Evolutionary conservation across 257 asterid genomes (phyloP).

Genomic region (Fraxinus americana): DNA sequence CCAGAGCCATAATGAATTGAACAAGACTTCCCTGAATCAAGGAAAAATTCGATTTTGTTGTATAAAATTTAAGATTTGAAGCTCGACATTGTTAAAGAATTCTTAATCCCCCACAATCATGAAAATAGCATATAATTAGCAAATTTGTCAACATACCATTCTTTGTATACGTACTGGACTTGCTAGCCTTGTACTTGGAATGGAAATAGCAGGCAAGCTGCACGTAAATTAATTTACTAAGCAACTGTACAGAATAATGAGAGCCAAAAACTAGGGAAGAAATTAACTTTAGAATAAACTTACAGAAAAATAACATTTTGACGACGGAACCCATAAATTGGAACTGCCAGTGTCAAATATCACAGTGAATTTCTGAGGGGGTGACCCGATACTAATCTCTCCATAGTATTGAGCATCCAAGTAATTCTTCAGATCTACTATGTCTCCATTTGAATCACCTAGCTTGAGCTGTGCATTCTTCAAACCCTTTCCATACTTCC

Average conservation of each 20-base stretch:
- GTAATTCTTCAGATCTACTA: conserved; percentile 70
- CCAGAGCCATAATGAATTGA: conserved; percentile 88
- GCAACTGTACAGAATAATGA: background rate
- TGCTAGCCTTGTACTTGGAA: conserved; percentile 68
- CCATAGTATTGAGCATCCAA: conserved; percentile 96
- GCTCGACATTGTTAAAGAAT: background rate
- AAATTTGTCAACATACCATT: conserved; percentile 52
- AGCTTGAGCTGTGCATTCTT: conserved; percentile 39
- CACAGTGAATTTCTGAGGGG: conserved; percentile 88
- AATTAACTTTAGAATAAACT: conserved; percentile 36
- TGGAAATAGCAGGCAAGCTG: conserved; percentile 95
- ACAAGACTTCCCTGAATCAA: conserved; percentile 63
- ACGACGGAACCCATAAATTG: conserved; percentile 95
- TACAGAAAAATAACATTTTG: conserved; percentile 90
- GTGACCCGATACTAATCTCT: conserved; percentile 83
- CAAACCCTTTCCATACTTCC: conserved; percentile 37
- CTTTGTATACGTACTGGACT: conserved; percentile 65
- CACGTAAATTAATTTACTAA: conserved; percentile 4
- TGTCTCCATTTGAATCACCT: conserved; percentile 52
- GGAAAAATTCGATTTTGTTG: conserved; percentile 3
- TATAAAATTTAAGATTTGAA: background rate
- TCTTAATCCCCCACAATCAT: background rate
- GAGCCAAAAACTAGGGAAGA: background rate
- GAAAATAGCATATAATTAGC: background rate
- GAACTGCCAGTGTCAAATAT: conserved; percentile 97